Base-by-base conservation (phyloP, 768 basidiomycete genomes). In the Dictyophora rubrovolvata region DNA sequence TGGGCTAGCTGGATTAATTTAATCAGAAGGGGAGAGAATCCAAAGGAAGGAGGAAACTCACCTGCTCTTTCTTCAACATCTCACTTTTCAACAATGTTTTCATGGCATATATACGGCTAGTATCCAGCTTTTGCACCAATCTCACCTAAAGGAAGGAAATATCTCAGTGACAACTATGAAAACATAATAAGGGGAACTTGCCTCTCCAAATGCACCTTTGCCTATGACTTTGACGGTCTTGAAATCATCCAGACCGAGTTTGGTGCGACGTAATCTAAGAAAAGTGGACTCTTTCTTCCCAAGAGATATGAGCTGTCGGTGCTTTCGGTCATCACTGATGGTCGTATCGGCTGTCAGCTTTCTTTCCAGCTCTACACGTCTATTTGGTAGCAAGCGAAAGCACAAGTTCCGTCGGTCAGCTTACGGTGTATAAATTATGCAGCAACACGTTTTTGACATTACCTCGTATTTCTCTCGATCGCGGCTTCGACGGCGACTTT, bases 51-150 rank as follows among this genome's bases (percentile, higher is more conserved):
- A 20, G 22, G 20, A 20, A 16, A 65, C 81, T 51, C 60, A 89
- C 94, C 78, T 99, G 95, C 68, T 99, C 96, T 71, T 96, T 96
- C 74, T 97, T 95, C 71, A 99, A 81, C 96, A 98, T 99, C 70
- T 97, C 96, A 53, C 88, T 88, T 76, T 99, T 99, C 73, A 87
- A 86, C 69, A 98, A 74, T 21, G 92, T 90, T 74, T 98, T 98
- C 95, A 99, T 96, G 17, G 96, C 96, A 70, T 97, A 99, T 58
- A 98, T 96, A 75, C 93, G 96, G 36, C 93, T 93, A 1, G 94
- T 97, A 68, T 99, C 96, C 16, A 79, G 81, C 72, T 99, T 99
- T 69, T 99, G 95, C 33, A 96, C 94, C 34, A 99, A 78, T 48
- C 96, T 83, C 54, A 99, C 94, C 74, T 93, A 57, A n/a, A n/a